These are phyloP conservation scores for Acer saccharum DNA, from an alignment of 345 rosid species.

Conservation along the genomic window DNA sequence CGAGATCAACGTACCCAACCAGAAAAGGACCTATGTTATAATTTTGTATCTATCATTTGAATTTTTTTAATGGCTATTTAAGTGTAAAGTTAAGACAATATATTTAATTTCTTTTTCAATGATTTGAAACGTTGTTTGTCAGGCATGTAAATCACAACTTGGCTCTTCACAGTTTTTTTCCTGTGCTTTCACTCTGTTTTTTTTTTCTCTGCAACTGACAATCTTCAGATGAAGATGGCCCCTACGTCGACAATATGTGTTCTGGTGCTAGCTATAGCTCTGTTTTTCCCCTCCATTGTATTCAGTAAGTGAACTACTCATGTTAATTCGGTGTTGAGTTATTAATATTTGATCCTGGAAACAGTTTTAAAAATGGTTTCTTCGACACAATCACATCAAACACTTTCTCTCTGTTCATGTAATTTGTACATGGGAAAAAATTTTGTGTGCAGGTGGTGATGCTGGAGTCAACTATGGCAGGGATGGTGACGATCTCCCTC, in stretches of 20 bases:
- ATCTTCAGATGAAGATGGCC: slow-evolving; percentile 3
- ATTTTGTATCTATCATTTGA: too few relatives aligned
- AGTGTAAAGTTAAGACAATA: background rate
- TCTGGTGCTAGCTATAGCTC: background rate
- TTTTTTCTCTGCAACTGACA: background rate
- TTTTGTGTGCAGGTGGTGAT: slow-evolving; percentile 23
- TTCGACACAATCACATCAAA: too few relatives aligned
- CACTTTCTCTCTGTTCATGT: too few relatives aligned
- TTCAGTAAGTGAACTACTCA: background rate
- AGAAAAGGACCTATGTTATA: too few relatives aligned
- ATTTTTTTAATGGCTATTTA: too few relatives aligned
- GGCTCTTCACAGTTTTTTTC: too few relatives aligned
- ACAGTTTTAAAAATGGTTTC: too few relatives aligned
- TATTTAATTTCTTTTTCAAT: background rate
- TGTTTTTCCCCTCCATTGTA: background rate
- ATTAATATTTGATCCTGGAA: background rate
- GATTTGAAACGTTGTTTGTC: background rate
- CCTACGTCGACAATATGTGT: background rate
- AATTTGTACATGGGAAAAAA: too few relatives aligned
- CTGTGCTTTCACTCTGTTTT: too few relatives aligned
- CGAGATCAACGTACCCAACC: too few relatives aligned
- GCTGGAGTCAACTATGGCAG: slow-evolving; percentile 23
- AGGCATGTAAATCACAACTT: too few relatives aligned
- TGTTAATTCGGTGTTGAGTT: background rate
- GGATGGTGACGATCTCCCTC: slow-evolving; percentile 26